Conservation (phyloP, 352 stramenopile genomes). For the Globisporangium megalacanthum region DNA sequence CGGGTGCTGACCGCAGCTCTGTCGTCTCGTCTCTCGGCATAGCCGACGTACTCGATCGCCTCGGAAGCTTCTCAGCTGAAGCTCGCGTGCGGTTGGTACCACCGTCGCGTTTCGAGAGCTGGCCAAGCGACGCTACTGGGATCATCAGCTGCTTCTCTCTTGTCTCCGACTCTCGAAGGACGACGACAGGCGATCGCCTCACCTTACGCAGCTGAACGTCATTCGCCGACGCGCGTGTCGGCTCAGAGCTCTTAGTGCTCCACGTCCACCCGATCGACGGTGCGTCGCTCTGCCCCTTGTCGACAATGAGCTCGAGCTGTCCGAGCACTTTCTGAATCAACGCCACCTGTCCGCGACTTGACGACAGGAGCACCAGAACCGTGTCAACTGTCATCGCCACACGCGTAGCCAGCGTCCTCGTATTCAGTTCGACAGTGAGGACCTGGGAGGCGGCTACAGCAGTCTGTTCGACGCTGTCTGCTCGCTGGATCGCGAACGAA, state of each 20-base stretch:
- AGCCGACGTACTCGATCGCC: too few species aligned
- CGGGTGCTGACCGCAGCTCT: too few species aligned
- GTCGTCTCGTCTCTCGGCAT: too few species aligned
- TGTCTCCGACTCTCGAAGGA: background rate
- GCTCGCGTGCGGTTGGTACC: too few species aligned
- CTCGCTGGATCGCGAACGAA: background rate
- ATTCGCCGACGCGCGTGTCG: background rate
- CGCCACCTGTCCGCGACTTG: conserved; percentile 11
- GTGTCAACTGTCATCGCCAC: conserved; percentile 19
- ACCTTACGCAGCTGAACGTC: background rate
- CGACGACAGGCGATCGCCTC: background rate
- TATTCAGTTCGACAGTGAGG: background rate
- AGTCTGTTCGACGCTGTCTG: background rate
- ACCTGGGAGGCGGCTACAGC: background rate
- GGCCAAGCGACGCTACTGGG: too few species aligned
- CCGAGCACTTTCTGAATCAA: conserved; percentile 17
- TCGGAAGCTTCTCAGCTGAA: too few species aligned
- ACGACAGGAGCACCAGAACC: conserved; percentile 17
- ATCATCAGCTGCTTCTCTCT: background rate
- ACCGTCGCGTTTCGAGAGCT: too few species aligned
- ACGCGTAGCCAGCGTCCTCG: background rate
- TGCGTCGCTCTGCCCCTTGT: background rate
- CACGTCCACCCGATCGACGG: conserved; percentile 1
- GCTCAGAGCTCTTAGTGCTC: background rate
- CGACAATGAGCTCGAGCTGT: conserved; percentile 7